phyloP scores from a whole-genome alignment of 2,329 filamentous ascomycete species.

The Scolecobasidium constrictum region DNA sequence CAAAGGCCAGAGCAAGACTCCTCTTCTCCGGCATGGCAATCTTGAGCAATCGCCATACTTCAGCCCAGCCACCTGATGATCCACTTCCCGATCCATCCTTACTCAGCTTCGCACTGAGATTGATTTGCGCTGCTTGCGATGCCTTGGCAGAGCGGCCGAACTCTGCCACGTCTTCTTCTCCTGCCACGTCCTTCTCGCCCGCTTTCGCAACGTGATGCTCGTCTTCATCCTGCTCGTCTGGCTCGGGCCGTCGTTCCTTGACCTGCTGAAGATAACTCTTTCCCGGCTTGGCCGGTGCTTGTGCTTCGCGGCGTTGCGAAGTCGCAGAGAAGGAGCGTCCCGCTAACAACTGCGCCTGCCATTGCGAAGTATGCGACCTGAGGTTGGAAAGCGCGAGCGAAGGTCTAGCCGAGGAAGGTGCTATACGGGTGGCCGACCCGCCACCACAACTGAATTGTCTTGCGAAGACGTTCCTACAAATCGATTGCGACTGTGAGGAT shows the following conservation, averaged over 20 bases:
- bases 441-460: too few species aligned
- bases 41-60: slow-evolving; percentile 79
- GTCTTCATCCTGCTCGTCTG: slow-evolving; percentile 9
- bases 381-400: too few species aligned
- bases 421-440: too few species aligned
- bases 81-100: slow-evolving; percentile 55
- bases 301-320: slow-evolving; percentile 3
- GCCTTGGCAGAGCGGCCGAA: slow-evolving; percentile 75
- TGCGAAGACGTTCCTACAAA: too few species aligned
- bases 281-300: slow-evolving; percentile 4
- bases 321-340: too few species aligned
- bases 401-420: not conserved
- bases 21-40: slow-evolving; percentile 78
- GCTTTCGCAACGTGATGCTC: not conserved
- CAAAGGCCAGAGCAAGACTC: slow-evolving; percentile 70
- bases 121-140: slow-evolving; percentile 75
- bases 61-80: slow-evolving; percentile 50
- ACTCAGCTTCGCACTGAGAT: slow-evolving; percentile 75
- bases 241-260: slow-evolving; percentile 3
- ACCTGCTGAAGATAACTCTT: slow-evolving; percentile 8
- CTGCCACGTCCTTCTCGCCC: slow-evolving; percentile 19
- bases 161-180: slow-evolving; percentile 43
- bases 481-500: too few species aligned
- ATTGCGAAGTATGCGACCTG: too few species aligned
- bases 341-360: too few species aligned